Evolutionary conservation across 106 monocot species (phyloP).

Genomic region (Triglochin maritima): DNA sequence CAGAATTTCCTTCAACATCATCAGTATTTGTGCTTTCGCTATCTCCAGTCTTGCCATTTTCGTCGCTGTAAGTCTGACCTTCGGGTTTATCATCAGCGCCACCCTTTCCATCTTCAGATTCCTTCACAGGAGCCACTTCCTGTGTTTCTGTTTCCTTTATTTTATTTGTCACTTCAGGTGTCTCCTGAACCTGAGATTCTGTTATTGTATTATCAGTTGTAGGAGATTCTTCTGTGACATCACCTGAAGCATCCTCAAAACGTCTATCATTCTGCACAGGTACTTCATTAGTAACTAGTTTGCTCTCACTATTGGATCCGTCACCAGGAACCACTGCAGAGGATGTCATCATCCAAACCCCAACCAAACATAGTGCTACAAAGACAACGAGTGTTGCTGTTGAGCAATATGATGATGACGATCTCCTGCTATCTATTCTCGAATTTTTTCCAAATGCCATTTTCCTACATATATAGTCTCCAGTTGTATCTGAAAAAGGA

Average conservation of each 20-base stretch:
- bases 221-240: constrained; percentile 24
- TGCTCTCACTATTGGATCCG: constrained; percentile 15
- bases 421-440: constrained; percentile 33
- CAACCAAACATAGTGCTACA: constrained; percentile 61
- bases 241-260: constrained; percentile 30
- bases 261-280: constrained; percentile 13
- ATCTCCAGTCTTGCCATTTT: constrained; percentile 22
- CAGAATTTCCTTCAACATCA: constrained; percentile 4
- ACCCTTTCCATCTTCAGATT: constrained; percentile 13
- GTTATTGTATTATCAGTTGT: constrained; percentile 2
- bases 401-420: constrained; percentile 49
- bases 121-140: constrained; percentile 22
- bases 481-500: too few relatives aligned
- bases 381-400: constrained; percentile 42
- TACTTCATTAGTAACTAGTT: constrained; percentile 22
- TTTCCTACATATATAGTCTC: constrained; percentile 8
- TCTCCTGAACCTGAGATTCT: constrained; percentile 4
- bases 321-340: constrained; percentile 38
- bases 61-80: constrained; percentile 19
- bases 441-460: constrained; percentile 55
- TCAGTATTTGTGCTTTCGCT: constrained; percentile 1
- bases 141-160: constrained; percentile 21
- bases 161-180: constrained; percentile 12
- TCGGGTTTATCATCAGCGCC: constrained; percentile 19
- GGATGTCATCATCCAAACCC: constrained; percentile 78